Base-by-base conservation (phyloP, 2,329 filamentous ascomycete species). In the Thielaviopsis euricoi region DNA sequence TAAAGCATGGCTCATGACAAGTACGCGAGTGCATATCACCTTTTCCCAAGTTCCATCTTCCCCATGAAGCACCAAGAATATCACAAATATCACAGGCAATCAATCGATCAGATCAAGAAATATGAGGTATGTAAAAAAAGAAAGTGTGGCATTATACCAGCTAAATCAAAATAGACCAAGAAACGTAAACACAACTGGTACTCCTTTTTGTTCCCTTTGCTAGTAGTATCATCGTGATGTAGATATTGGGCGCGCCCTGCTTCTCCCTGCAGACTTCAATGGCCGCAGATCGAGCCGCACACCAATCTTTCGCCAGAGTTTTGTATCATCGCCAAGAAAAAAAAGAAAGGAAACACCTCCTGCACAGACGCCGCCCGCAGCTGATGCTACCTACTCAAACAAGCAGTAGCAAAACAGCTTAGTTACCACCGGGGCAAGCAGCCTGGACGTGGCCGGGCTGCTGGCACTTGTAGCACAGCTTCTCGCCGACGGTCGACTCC, bases 401-500 rank as follows among this genome's bases (percentile, higher is more conserved):
- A 53, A 46, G 6, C 21, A 22, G 43, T 5, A 26, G 25, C n/a
- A 26, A 51, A 22, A 63, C 63, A 63, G 62, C 65, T 73, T 77
- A 78, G 71, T 86, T 87, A 78, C 86, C 22, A 51, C 43, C 89
- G 68, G 91, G 88, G 85, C 93, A 98, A 67, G 87, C 82, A 66
- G 87, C 83, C 82, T 96, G 91, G 71, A 97, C 86, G 76, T 96
- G 91, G 66, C 91, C 90, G 65, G 78, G 70, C 73, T 83, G 80
- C 74, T 84, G 80, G 79, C 81, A 97, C 80, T 94, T 95, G 82
- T 98, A 98, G 85, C 93, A 98, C 71, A 95, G 89, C 72, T 94
- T 91, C 81, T 97, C 91, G 68, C 84, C 80, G n/a, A 54, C 58
- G 65, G 83, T 81, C 61, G 87, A 87, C 75, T 95, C 91, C 71